phyloP scores from a whole-genome alignment of 257 asterid genomes.

The Agastache rugosa region DNA sequence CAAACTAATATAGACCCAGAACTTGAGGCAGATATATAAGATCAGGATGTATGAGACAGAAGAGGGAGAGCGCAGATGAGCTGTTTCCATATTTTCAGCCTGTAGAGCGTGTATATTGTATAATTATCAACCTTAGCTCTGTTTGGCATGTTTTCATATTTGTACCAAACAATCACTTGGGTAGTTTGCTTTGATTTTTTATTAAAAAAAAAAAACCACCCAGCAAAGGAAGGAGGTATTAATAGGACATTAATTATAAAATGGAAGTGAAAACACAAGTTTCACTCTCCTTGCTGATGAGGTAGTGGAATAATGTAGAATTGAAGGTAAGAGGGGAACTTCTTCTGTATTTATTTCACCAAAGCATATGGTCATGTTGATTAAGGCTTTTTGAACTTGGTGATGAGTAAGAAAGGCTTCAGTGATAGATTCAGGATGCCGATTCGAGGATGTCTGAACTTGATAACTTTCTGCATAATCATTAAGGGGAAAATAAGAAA shows the following conservation, averaged over 20 bases:
- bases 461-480: background rate
- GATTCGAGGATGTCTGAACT: background rate
- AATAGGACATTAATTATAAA: background rate
- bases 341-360: background rate
- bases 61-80: background rate
- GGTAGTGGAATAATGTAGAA: background rate
- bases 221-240: background rate
- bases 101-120: background rate
- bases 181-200: background rate
- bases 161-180: background rate
- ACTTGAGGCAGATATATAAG: conserved; percentile 21
- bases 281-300: conserved; percentile 9
- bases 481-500: background rate
- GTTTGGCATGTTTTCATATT: background rate
- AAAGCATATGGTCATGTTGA: conserved; percentile 2
- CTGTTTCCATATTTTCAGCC: conserved; percentile 1
- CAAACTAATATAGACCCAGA: background rate
- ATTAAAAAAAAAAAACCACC: background rate
- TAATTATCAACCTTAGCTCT: background rate
- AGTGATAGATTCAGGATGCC: background rate
- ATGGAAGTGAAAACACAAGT: conserved; percentile 4
- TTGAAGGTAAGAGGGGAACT: background rate
- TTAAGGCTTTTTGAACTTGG: background rate
- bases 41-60: background rate
- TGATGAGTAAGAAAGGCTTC: background rate